Conservation (phyloP, 202 grass and related monocot species). For the Setaria viridis region DNA sequence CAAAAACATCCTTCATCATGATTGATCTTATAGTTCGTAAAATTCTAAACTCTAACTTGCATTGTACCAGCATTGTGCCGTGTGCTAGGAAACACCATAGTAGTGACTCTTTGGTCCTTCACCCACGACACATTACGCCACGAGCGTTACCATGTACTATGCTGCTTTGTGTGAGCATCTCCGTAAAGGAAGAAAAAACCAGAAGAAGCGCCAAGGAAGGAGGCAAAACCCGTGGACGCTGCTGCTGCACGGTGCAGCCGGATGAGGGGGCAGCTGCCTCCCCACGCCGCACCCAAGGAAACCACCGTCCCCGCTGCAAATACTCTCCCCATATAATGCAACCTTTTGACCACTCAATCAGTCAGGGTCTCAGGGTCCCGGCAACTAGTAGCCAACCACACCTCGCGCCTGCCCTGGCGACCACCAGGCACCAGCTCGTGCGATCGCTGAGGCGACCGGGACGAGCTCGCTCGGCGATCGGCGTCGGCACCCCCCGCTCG, state of each 20-base stretch:
- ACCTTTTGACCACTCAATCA: constrained; percentile 59
- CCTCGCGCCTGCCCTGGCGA: background rate
- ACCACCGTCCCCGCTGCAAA: constrained; percentile 51
- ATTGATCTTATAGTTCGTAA: too few species aligned
- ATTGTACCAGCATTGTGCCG: too few species aligned
- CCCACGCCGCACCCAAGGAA: constrained; percentile 43
- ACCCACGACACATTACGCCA: too few species aligned
- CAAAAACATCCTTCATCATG: too few species aligned
- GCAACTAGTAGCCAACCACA: background rate
- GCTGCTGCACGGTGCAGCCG: background rate
- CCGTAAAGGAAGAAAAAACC: background rate
- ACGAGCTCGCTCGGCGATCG: background rate
- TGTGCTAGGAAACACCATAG: too few species aligned
- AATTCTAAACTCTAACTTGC: too few species aligned
- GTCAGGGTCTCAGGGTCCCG: background rate
- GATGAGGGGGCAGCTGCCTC: constrained; percentile 26
- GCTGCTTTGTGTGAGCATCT: too few species aligned
- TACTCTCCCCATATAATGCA: constrained; percentile 61
- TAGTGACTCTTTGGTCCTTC: too few species aligned
- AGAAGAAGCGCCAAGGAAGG: background rate
- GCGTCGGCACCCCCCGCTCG: background rate
- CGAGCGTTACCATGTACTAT: too few species aligned
- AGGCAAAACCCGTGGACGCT: background rate
- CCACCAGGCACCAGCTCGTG: background rate
- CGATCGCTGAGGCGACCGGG: background rate